A percentile compares a stretch with the other conserved stretches of the same genome.
phyloP scores from a whole-genome alignment of 73 alveolate species.

The Paramecium pentaurelia region DNA sequence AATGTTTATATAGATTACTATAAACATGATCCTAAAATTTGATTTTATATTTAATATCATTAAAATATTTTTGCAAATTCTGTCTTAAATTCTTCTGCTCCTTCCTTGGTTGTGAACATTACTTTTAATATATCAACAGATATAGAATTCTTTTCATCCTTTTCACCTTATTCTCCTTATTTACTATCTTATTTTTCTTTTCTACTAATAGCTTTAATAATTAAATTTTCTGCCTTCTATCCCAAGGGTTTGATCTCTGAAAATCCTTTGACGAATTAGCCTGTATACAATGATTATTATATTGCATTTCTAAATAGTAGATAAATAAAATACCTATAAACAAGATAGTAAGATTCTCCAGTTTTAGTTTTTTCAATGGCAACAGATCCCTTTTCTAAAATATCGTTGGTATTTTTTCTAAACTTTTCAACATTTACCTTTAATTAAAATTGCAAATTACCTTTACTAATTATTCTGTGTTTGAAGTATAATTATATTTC shows the following conservation, averaged over 20 bases:
- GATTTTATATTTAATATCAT: not conserved
- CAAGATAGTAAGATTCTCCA: not conserved
- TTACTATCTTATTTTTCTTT: not conserved
- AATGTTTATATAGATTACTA: too few relatives aligned
- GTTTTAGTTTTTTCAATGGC: slow-evolving; percentile 10
- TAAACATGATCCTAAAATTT: not conserved
- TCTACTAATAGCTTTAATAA: slow-evolving; percentile 17
- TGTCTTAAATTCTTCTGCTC: not conserved
- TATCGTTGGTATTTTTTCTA: slow-evolving; percentile 13
- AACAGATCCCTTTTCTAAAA: slow-evolving; percentile 20
- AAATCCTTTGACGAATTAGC: slow-evolving; percentile 6
- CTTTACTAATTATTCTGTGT: slow-evolving; percentile 19
- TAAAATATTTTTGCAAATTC: slow-evolving; percentile 12
- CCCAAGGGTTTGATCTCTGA: not conserved
- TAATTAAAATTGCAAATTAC: not conserved
- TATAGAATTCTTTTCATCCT: not conserved
- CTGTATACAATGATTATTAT: slow-evolving; percentile 11
- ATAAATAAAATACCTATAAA: not conserved
- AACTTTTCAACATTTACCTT: slow-evolving; percentile 9
- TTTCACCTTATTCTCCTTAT: not conserved
- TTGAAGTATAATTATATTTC: slow-evolving; percentile 4
- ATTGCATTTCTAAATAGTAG: not conserved
- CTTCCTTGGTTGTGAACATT: slow-evolving; percentile 1
- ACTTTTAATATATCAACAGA: not conserved
- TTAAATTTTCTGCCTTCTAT: not conserved